Base-by-base conservation (phyloP, 2,329 filamentous ascomycete species). In the Trichoderma sp. region DNA sequence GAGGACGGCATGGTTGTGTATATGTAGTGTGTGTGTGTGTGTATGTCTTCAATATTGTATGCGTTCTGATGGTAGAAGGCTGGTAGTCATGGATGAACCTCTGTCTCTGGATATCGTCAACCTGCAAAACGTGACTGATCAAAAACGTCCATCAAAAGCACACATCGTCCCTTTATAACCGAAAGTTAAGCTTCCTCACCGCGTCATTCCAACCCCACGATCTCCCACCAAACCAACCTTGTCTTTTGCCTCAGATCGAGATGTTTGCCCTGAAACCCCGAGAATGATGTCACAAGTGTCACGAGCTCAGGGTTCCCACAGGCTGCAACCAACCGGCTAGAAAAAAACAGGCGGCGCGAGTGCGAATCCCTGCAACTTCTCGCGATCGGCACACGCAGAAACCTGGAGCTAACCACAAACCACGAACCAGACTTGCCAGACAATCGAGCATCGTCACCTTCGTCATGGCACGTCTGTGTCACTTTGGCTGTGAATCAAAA, bases 321-420 rank as follows among this genome's bases (percentile, higher is more conserved):
- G 43, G 61, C 52, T 55, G 51, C 28, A 63, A 15, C 50, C 19
- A 63, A 55, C 55, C 48, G 43, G 54, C 45, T 30, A 39, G 52
- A 47, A 14, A 10, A 39, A 39, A 34, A 19, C 26, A 64, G 24
- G 45, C 45, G 17, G n/a, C 48, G 39, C 26, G 34, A 39, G 12
- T 39, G 34, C 34, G 34, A 48, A 65, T 65, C 63, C 63, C 56
- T 65, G 63, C 63, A 65, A 41, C 14, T 39, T 39, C 60, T 60
- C 61, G 61, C 41, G 56, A 65, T 65, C 56, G 56, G 26, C 48
- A 15, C 54, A 28, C 47, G 44, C 63, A 41, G 10, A 51, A 39
- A 39, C 34, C 34, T 41, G 15, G 6, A 5, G 9, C 21, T 34
- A 63, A 41, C 41, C 7, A 34, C 9, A 3, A 24, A 24, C 2